A percentile compares a stretch with the other conserved stretches of the same genome.
These are phyloP conservation scores for Orbilia javanica DNA, from an alignment of 2,329 filamentous ascomycete genomes.

Conservation along the genomic window DNA sequence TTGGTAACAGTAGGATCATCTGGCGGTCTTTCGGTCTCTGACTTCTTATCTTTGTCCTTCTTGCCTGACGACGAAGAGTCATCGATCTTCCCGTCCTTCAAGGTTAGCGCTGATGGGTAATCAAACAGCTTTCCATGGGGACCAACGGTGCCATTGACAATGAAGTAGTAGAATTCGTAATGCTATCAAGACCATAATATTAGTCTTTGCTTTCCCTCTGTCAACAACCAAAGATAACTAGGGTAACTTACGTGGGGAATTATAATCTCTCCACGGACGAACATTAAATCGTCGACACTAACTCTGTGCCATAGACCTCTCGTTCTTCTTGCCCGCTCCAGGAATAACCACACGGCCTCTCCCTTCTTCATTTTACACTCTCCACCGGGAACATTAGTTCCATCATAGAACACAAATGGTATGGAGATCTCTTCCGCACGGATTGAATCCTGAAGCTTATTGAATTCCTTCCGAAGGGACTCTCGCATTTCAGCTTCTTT, in stretches of 20 bases:
- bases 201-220: not conserved
- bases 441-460: slow-evolving; percentile 84
- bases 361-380: slow-evolving; percentile 87
- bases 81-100: slow-evolving; percentile 55
- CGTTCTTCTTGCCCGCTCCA: slow-evolving; percentile 75
- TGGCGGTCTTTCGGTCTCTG: slow-evolving; percentile 74
- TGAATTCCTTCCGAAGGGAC: slow-evolving; percentile 80
- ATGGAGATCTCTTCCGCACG: slow-evolving; percentile 90
- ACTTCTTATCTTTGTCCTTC: slow-evolving; percentile 66
- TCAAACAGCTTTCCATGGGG: slow-evolving; percentile 82
- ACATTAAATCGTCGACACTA: slow-evolving; percentile 93
- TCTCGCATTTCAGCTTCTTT: slow-evolving; percentile 84
- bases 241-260: slow-evolving; percentile 83
- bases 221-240: not conserved
- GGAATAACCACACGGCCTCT: slow-evolving; percentile 90
- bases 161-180: slow-evolving; percentile 97
- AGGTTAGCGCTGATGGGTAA: slow-evolving; percentile 68
- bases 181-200: slow-evolving; percentile 72
- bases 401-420: slow-evolving; percentile 97
- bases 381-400: slow-evolving; percentile 83
- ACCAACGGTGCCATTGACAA: slow-evolving; percentile 85
- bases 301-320: slow-evolving; percentile 91
- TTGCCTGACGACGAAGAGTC: slow-evolving; percentile 11
- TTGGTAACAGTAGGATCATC: slow-evolving; percentile 88
- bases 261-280: slow-evolving; percentile 90